phyloP scores from a whole-genome alignment of 106 monocot species.

The Xerophyta viscosa region DNA sequence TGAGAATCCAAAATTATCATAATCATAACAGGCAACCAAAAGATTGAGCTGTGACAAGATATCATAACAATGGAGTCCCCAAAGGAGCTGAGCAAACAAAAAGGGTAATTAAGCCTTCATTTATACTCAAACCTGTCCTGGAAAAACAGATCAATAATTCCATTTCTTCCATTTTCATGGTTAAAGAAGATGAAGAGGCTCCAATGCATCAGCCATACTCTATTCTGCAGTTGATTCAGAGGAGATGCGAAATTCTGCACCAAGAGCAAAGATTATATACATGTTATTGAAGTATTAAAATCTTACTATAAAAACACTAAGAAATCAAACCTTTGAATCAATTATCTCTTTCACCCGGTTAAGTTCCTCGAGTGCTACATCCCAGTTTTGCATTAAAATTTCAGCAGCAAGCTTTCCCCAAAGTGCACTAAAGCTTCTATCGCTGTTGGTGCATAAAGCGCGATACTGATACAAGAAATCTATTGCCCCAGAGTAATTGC shows the following conservation, averaged over 20 bases:
- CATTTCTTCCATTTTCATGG: constrained; percentile 98
- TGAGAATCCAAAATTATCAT: no score
- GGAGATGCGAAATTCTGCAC: constrained; percentile 75
- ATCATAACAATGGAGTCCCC: no score
- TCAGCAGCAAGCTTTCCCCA: constrained; percentile 99
- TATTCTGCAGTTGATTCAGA: constrained; percentile 76
- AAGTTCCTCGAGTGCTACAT: constrained; percentile 86
- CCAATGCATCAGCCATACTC: constrained; percentile 98
- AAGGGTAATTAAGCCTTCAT: background rate
- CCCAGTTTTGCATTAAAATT: constrained; percentile 99
- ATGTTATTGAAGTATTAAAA: constrained; percentile 3
- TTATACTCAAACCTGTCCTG: constrained; percentile 68
- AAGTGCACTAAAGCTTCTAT: constrained; percentile 76
- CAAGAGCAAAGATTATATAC: background rate
- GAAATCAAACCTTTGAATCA: constrained; percentile 71
- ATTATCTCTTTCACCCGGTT: constrained; percentile 87
- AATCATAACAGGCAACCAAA: no score
- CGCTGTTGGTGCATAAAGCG: constrained; percentile 76
- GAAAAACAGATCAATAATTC: constrained; percentile 92
- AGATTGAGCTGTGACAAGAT: no score
- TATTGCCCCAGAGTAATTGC: constrained; percentile 89
- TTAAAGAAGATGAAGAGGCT: constrained; percentile 95
- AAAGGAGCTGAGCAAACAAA: background rate
- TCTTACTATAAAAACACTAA: background rate
- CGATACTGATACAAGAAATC: constrained; percentile 91